Evolutionary conservation across 768 basidiomycete genomes (phyloP), one percentile per base, ranked within the genome.

Genomic region (Tricholoma hemisulphureum): DNA sequence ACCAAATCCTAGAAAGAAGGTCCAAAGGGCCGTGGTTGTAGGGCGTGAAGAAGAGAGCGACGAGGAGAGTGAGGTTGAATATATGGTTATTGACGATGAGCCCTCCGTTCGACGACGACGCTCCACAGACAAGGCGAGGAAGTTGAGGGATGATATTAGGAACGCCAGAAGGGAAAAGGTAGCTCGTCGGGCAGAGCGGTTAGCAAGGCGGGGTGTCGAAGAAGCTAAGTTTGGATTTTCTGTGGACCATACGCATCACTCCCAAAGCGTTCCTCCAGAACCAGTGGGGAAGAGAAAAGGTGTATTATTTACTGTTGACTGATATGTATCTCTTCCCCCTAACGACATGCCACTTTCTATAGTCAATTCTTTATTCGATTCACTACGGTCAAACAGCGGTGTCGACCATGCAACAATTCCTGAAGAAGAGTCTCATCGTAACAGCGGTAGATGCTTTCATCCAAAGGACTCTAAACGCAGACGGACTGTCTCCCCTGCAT

Each of bases 11-110:
- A 34, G 37, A 37, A 60, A 59, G 51, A 58, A 48, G 23, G 37
- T 21, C 21, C 20, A n/a, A 23, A 13, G 32, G 58, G n/a, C 46
- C 14, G 37, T 60, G 28, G 50, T 29, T 18, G 56, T 58, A 39
- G 32, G 57, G 16, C 49, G 57, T 57, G 55, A 65, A 56, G 50
- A 67, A 60, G 70, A 70, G 50, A 61, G 65, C 18, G 72, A 73
- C 28, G 76, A 75, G 34, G 77, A 81, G 57, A 75, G 75, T 16
- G 81, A 83, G 58, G 77, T 83, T 11, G 78, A 81, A 54, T 75
- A 76, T 41, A 84, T 87, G 80, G 60, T 81, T 6, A 64, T 81
- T 14, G 75, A 77, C 50, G 78, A 81, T 58, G 67, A 62, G 39
- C 62, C 59, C 24, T 58, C 49, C 16, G 35, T 41, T 11, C 41